Evolutionary conservation across 2,329 filamentous ascomycete species (phyloP).

Genomic region (Aureobasidium zeae): DNA sequence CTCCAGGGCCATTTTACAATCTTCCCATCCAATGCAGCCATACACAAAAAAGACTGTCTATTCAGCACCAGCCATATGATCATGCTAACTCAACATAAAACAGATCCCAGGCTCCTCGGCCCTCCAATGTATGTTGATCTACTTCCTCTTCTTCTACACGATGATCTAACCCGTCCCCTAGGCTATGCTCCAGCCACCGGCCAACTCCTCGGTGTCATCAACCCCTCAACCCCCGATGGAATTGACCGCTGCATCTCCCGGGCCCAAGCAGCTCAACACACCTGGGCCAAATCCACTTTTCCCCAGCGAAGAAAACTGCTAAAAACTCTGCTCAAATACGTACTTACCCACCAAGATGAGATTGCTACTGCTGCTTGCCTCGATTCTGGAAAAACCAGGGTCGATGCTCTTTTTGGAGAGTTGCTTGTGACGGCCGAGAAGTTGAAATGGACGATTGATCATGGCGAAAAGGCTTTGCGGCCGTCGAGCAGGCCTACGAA

Average conservation of each 20-base stretch:
- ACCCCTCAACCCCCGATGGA: constrained; percentile 63
- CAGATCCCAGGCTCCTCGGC: constrained; percentile 54
- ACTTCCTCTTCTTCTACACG: too few relatives aligned
- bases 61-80: background rate
- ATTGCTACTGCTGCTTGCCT: constrained; percentile 80
- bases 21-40: too few relatives aligned
- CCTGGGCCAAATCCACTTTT: constrained; percentile 74
- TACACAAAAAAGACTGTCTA: too few relatives aligned
- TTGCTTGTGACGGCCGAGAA: constrained; percentile 91
- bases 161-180: too few relatives aligned
- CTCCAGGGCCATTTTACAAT: too few relatives aligned
- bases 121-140: too few relatives aligned
- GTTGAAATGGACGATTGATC: constrained; percentile 83
- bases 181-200: constrained; percentile 87
- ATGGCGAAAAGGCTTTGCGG: constrained; percentile 72
- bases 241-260: constrained; percentile 71
- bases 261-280: constrained; percentile 62
- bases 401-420: constrained; percentile 89
- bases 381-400: constrained; percentile 92
- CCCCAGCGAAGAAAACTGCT: constrained; percentile 68
- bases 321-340: constrained; percentile 66
- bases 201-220: constrained; percentile 66
- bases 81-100: background rate
- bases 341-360: constrained; percentile 80
- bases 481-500: constrained; percentile 73